Conservation (phyloP, 257 asterid species). For the Petunia secreta region DNA sequence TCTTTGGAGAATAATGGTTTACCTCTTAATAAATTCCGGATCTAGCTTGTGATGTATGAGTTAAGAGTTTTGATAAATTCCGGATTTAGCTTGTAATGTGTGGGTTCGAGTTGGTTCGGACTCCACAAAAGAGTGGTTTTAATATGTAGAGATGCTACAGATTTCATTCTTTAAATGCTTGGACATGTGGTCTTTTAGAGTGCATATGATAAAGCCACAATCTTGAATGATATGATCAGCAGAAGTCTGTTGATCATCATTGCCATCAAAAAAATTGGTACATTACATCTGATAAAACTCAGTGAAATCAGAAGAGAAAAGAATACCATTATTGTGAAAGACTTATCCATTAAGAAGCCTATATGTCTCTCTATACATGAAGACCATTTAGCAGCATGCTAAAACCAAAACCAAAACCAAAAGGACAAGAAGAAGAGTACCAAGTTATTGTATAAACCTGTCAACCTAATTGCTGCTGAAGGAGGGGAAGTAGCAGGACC, state of each 20-base stretch:
- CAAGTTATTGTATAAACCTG: constrained; percentile 26
- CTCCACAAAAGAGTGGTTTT: too few species aligned
- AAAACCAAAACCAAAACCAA: background rate
- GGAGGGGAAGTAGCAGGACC: constrained; percentile 41
- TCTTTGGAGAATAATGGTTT: background rate
- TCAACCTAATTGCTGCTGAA: constrained; percentile 45
- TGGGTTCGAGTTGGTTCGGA: too few species aligned
- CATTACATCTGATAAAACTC: constrained; percentile 4
- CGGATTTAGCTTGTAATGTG: too few species aligned
- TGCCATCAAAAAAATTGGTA: background rate
- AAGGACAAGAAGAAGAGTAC: constrained; percentile 40
- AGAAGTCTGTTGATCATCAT: background rate
- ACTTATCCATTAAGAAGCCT: background rate
- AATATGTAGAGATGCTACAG: too few species aligned
- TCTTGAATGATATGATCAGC: too few species aligned
- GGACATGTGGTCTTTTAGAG: too few species aligned
- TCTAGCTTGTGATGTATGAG: too few species aligned
- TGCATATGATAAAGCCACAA: too few species aligned
- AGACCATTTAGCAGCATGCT: background rate
- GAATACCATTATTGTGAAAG: background rate
- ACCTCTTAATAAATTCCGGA: background rate
- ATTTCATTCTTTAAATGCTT: too few species aligned
- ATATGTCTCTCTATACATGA: background rate
- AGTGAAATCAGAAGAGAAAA: background rate
- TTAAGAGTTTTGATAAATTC: too few species aligned